Conservation (phyloP, 1,284 basidiomycete genomes). For the Ganoderma lucidum region DNA sequence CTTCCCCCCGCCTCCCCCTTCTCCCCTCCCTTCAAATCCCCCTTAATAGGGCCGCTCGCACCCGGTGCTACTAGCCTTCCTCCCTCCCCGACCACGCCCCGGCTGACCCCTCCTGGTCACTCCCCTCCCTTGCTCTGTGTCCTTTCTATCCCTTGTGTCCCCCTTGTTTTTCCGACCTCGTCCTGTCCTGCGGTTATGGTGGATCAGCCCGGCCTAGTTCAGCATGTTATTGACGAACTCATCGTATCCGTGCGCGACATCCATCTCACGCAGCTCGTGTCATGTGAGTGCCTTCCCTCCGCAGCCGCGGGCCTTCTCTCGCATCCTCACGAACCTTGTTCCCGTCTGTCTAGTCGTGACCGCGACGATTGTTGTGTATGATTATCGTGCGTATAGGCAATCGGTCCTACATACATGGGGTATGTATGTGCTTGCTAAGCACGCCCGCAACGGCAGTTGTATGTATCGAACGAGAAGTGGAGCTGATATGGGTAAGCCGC, state of each 20-base stretch:
- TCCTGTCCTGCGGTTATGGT: slow-evolving; percentile 10
- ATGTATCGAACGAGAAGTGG: slow-evolving; percentile 38
- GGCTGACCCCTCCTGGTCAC: neutral
- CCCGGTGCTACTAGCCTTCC: neutral
- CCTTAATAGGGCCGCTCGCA: slow-evolving; percentile 10
- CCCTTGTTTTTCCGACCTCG: neutral
- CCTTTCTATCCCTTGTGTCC: too few relatives aligned
- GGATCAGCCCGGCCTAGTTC: slow-evolving; percentile 7
- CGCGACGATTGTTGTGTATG: slow-evolving; percentile 38
- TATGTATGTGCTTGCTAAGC: neutral
- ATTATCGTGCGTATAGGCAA: slow-evolving; percentile 33
- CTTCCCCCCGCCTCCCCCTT: neutral
- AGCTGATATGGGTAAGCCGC: slow-evolving; percentile 38
- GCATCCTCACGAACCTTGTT: neutral
- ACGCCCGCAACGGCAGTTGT: slow-evolving; percentile 27
- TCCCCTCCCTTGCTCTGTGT: neutral
- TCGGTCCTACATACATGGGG: too few relatives aligned
- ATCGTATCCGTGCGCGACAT: slow-evolving; percentile 14
- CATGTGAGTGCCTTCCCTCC: slow-evolving; percentile 8
- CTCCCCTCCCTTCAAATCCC: neutral
- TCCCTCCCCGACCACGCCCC: neutral
- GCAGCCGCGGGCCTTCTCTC: neutral
- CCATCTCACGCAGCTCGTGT: slow-evolving; percentile 18
- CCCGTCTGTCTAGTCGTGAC: slow-evolving; percentile 24
- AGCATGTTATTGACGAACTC: slow-evolving; percentile 6